Base-by-base conservation (phyloP, 2,329 filamentous ascomycete genomes). In the Colletotrichum sp. region DNA sequence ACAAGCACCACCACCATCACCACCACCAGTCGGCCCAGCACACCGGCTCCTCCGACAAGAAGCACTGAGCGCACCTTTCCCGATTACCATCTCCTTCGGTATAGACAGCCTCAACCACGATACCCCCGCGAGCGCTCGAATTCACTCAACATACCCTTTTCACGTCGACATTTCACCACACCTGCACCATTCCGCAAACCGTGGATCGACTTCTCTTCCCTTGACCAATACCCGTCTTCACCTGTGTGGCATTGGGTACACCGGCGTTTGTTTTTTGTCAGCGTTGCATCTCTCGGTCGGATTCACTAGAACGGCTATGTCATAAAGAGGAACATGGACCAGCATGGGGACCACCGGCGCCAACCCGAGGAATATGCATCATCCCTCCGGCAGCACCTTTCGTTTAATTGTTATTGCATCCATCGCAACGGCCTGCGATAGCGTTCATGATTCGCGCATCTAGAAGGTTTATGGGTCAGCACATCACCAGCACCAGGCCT, bases 391-490 rank as follows among this genome's bases (percentile, higher is more conserved):
- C 70, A 52, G 57, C 64, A 65, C 60, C 64, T 75, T 75, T 75
- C 73, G 73, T 68, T 73, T 73, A 69, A 73, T 68, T 73, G 70
- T 68, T 73, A 64, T 73, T 73, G 73, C 73, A 75, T 75, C 13
- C 43, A 60, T 75, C 70, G 70, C 73, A 73, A 64, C 32, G 18
- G 57, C 38, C 58, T 69, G 73, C 70, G 73, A 75, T n/a, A 65
- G 70, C 70, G 70, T 75, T 58, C 48, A 75, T 32, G 63, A 36
- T 68, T 73, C 43, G 64, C 43, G 70, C 73, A 75, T 75, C 70
- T 75, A 73, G 73, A 75, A 21, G 73, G 73, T 32, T 63, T 61
- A 21, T 73, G 32, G 73, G 73, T 71, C 73, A 75, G 65, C 64
- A 52, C 43, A 68, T 73, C 32, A 58, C n/a, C 48, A 66, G 64